Base-by-base conservation (phyloP, 2,329 filamentous ascomycete species). In the Talaromyces sp. region DNA sequence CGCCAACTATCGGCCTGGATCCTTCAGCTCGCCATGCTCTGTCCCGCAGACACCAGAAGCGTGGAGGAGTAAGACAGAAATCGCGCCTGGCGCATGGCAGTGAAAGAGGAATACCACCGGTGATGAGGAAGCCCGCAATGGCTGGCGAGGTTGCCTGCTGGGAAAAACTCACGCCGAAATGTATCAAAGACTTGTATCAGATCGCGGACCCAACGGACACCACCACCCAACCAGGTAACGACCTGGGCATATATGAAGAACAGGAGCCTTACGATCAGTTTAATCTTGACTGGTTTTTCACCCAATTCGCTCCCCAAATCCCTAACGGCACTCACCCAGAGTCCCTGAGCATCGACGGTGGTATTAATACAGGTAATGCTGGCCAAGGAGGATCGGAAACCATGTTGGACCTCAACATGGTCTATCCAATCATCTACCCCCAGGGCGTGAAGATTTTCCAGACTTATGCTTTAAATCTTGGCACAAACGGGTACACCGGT, bases 391-490 rank as follows among this genome's bases (percentile, higher is more conserved):
- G 57, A 24, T 12, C 26, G 24, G 51, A 59, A 31, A 46, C 32
- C 10, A 54, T 54, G 21, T 38, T 59, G 38, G 57, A 59, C 51
- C 29, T 59, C 12, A 14, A 51, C 32, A 31, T 59, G 24, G 38
- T 43, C 19, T 54, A 43, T 59, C 57, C 57, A 8, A 26, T 59
- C 1, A 48, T 59, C 4, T 32, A 59, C 14, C 57, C 57, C 17
- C 57, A 59, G 27, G 51, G 46, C 38, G 21, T 59, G 26, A 54
- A n/a, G 24, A 31, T 59, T 14, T 59, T 55, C 32, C 57, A 59
- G 41, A 43, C 46, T 41, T 55, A 55, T 17, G 29, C 46, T 7
- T 3, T 11, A 5, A 2, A 26, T 9, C 43, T 50, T 26, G 43
- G 43, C 19, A 10, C 7, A 12, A 50, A 50, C 12, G 43, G 43